Conservation (phyloP, 202 grass and related monocot genomes). For the Saccharum hybrid region DNA sequence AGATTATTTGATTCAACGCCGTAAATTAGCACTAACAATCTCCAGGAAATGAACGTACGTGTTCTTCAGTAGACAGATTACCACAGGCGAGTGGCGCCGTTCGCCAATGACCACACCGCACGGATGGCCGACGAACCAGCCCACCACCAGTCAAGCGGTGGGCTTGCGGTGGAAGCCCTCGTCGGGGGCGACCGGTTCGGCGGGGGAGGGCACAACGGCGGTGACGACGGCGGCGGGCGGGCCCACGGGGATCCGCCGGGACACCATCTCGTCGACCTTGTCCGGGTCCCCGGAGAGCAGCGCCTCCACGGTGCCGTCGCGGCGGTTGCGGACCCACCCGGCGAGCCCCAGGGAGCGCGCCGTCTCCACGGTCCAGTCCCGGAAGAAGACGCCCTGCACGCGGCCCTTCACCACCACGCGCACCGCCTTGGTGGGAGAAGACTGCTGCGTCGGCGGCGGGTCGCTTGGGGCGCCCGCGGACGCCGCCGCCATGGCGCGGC, state of each 20-base stretch:
- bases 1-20: not conserved
- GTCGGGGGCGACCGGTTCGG: constrained; percentile 46
- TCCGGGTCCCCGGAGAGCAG: constrained; percentile 59
- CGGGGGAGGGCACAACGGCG: constrained; percentile 42
- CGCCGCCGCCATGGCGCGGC: constrained; percentile 45
- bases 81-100: not conserved
- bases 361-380: constrained; percentile 76
- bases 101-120: not conserved
- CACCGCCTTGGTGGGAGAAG: constrained; percentile 47
- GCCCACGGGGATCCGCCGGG: constrained; percentile 39
- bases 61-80: not conserved
- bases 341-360: constrained; percentile 63
- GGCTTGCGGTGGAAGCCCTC: constrained; percentile 65
- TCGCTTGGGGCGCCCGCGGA: not conserved
- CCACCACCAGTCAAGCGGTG: constrained; percentile 30
- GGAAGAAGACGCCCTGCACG: constrained; percentile 83
- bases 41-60: not conserved
- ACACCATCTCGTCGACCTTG: constrained; percentile 67
- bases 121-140: not conserved
- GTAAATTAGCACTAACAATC: not conserved
- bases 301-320: constrained; percentile 69
- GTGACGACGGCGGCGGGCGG: constrained; percentile 53
- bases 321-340: constrained; percentile 68
- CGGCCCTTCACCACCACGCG: constrained; percentile 66
- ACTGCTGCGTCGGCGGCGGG: not conserved